phyloP scores from a whole-genome alignment of 306 rosid genomes.

The Pueraria montana region DNA sequence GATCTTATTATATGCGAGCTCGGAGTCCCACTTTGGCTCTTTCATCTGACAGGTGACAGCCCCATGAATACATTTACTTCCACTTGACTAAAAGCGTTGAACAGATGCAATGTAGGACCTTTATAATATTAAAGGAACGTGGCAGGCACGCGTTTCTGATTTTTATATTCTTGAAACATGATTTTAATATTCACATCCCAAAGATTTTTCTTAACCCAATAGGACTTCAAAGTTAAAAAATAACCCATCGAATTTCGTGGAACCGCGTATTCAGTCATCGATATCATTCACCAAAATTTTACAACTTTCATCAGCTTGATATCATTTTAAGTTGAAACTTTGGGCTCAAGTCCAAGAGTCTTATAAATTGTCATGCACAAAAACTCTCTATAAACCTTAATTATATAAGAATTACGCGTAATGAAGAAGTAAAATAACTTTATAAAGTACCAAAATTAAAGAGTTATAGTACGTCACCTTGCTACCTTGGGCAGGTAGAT shows the following conservation, averaged over 20 bases:
- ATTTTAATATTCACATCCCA: not conserved
- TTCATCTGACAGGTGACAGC: not conserved
- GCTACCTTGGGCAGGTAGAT: slow-evolving; percentile 7
- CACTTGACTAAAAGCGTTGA: not conserved
- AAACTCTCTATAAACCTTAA: not conserved
- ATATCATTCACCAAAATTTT: not conserved
- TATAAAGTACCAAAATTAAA: not conserved
- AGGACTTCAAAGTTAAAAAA: not conserved
- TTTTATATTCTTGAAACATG: slow-evolving; percentile 22
- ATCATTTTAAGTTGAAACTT: not conserved
- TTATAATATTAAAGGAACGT: slow-evolving; percentile 42
- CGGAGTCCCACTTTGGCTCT: not conserved
- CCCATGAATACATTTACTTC: not conserved
- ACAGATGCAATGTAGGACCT: not conserved
- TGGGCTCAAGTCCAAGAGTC: not conserved
- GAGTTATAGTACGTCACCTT: not conserved
- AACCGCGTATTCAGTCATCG: not conserved
- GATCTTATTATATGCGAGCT: not conserved
- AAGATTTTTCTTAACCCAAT: not conserved
- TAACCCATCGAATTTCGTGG: not conserved
- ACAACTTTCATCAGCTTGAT: not conserved
- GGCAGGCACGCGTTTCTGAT: slow-evolving; percentile 43
- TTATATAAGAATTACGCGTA: not conserved
- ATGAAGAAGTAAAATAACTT: not conserved
- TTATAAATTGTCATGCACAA: slow-evolving; percentile 24